A percentile compares a stretch with the other conserved stretches of the same genome.
Conservation (phyloP, 345 rosid genomes). For the Luvunga scandens region DNA sequence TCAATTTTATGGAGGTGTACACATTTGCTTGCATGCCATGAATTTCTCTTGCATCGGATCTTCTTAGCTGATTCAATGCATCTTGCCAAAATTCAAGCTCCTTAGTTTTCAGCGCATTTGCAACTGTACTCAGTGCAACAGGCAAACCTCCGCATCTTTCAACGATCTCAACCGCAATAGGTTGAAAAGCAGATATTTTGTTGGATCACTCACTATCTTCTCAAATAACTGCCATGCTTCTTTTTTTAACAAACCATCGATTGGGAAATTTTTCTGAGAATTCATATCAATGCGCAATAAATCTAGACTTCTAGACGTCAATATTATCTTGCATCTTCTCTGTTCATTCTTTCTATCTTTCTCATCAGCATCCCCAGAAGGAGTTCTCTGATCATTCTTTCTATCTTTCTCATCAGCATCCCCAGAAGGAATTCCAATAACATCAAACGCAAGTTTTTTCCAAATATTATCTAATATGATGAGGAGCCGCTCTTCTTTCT, state of each 20-base stretch:
- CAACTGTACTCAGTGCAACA: constrained; percentile 1
- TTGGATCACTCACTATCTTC: not conserved
- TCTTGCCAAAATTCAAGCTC: not conserved
- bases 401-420: no score
- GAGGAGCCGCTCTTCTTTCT: no score
- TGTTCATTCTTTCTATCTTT: no score
- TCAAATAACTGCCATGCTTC: constrained; percentile 16
- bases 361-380: no score
- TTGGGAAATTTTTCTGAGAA: not conserved
- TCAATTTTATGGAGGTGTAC: not conserved
- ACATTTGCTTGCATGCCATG: not conserved
- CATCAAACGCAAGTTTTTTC: no score
- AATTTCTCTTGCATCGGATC: not conserved
- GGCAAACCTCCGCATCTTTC: constrained; percentile 19
- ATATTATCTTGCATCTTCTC: constrained; percentile 17
- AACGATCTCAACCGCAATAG: not conserved
- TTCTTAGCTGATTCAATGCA: not conserved
- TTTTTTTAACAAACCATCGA: not conserved
- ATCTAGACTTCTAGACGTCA: constrained; percentile 17
- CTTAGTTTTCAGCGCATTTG: not conserved
- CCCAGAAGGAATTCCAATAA: no score
- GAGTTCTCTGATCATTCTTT: no score
- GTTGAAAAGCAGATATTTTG: fast-evolving
- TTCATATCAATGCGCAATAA: constrained; percentile 16
- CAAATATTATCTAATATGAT: no score